Base-by-base conservation (phyloP, 2,329 filamentous ascomycete species). In the Colletotrichum theobromicola region DNA sequence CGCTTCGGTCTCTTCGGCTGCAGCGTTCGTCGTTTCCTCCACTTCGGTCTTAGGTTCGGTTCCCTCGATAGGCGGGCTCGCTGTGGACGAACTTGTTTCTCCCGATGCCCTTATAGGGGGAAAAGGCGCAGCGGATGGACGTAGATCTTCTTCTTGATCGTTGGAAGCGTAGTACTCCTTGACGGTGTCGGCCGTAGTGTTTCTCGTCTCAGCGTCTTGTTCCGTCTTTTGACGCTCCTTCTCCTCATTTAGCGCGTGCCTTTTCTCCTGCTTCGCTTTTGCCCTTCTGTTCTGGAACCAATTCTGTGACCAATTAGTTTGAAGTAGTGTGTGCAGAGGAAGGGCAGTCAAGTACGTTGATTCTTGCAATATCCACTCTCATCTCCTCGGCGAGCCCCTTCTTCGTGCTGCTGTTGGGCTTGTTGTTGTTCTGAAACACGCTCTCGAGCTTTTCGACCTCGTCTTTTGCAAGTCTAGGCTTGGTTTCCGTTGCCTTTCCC, bases 211-310 rank as follows among this genome's bases (percentile, higher is more conserved):
- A 58, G 82, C 82, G 16, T 82, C 82, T 69, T 85, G 84, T 26
- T 83, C 74, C 16, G 73, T 67, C 57, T 79, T 79, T 12, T 72
- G 72, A 21, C 70, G 83, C 26, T 86, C 86, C 76, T 89, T 87
- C 75, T 87, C 86, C 69, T 87, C 87, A 71, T 50, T 50, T n/a
- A 50, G 21, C 87, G 85, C 58, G 87, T 84, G 42, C 76, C 91
- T 91, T 79, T 87, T 89, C 80, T 92, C 90, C 80, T 92, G 91
- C 87, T 92, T 92, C 76, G 90, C 90, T 82, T 91, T 90, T 67
- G 91, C 91, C 66, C 91, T 87, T 74, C 91, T 86, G 80, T 93
- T 93, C 78, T 93, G 91, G 79, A 93, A 93, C 91, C 91, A 93
- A 80, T 93, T 93, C 91, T 93, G 67, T 12, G 26, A 35, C 21